A percentile compares a stretch with the other conserved stretches of the same genome.
These are phyloP conservation scores for Ogataea siamensis DNA, from an alignment of 805 yeast species.

Conservation along the genomic window DNA sequence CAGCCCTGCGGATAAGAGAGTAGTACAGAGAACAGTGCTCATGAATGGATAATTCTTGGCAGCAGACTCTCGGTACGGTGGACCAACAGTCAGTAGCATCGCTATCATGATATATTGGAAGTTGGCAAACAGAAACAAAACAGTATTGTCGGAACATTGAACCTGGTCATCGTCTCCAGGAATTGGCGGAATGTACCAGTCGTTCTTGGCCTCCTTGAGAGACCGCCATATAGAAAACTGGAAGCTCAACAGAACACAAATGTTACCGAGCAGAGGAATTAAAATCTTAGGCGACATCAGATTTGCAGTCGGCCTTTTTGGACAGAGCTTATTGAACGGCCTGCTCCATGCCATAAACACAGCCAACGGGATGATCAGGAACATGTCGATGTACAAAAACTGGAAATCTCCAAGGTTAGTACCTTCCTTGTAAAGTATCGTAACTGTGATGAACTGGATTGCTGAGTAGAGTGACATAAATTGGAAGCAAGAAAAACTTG, in stretches of 20 bases:
- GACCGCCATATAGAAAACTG: slow-evolving; percentile 68
- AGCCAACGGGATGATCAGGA: slow-evolving; percentile 90
- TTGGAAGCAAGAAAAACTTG: slow-evolving; percentile 95
- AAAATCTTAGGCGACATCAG: slow-evolving; percentile 85
- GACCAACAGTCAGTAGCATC: slow-evolving; percentile 81
- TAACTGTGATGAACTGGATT: slow-evolving; percentile 87
- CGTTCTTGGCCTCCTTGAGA: slow-evolving; percentile 43
- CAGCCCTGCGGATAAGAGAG: slow-evolving; percentile 47
- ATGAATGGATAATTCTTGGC: slow-evolving; percentile 69
- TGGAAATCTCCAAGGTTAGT: slow-evolving; percentile 96
- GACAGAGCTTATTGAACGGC: slow-evolving; percentile 58
- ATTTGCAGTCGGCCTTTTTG: slow-evolving; percentile 90
- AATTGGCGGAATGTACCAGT: slow-evolving; percentile 80
- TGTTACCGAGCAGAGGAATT: slow-evolving; percentile 78
- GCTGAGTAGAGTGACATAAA: slow-evolving; percentile 97
- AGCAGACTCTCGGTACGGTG: slow-evolving; percentile 85
- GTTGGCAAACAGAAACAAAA: slow-evolving; percentile 74
- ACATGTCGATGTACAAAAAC: slow-evolving; percentile 88
- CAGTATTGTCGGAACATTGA: slow-evolving; percentile 85
- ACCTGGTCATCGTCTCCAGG: slow-evolving; percentile 84
- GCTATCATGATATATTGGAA: slow-evolving; percentile 89
- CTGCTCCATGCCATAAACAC: slow-evolving; percentile 97
- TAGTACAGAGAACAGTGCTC: slow-evolving; percentile 51
- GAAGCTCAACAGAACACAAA: slow-evolving; percentile 57
- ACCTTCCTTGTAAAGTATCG: slow-evolving; percentile 82